Conservation (phyloP, 2,329 filamentous ascomycete species). For the Diaporthe citriasiana region DNA sequence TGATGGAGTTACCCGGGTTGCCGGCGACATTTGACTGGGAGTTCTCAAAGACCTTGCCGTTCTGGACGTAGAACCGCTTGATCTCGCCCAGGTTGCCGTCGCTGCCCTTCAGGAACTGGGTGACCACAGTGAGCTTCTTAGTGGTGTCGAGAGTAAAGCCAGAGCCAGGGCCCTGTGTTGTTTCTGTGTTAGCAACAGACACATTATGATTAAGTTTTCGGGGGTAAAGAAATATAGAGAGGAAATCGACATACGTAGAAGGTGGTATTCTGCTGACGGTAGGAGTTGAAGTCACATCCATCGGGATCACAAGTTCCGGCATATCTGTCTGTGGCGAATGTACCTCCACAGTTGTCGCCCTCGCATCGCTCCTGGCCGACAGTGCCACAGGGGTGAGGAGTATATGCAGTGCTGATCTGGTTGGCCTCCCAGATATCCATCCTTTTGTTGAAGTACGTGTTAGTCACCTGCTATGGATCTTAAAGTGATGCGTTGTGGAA, state of each 20-base stretch:
- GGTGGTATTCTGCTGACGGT: conserved; percentile 70
- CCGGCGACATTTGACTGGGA: conserved; percentile 56
- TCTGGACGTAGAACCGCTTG: conserved; percentile 72
- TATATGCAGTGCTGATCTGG: conserved; percentile 69
- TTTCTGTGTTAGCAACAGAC: background rate
- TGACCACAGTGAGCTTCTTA: conserved; percentile 72
- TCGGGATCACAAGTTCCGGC: conserved; percentile 72
- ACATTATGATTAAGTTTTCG: background rate
- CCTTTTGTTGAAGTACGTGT: conserved; percentile 55
- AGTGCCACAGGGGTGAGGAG: conserved; percentile 69
- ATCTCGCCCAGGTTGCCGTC: conserved; percentile 60
- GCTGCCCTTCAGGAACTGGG: conserved; percentile 65
- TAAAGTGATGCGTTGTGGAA: too few relatives aligned
- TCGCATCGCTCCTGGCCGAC: conserved; percentile 59
- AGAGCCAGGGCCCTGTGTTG: conserved; percentile 53
- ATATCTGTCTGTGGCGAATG: conserved; percentile 65
- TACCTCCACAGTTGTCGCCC: conserved; percentile 62
- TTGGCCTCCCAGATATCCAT: conserved; percentile 73
- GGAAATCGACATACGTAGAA: conserved; percentile 61
- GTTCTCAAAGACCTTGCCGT: conserved; percentile 66
- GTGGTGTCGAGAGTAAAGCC: conserved; percentile 70
- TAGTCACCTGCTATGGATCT: background rate
- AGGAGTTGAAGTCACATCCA: conserved; percentile 77
- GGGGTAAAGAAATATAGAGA: background rate
- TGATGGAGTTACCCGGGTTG: conserved; percentile 57